Base-by-base conservation (phyloP, 2,329 filamentous ascomycete genomes). In the Plectosphaerella plurivora region DNA sequence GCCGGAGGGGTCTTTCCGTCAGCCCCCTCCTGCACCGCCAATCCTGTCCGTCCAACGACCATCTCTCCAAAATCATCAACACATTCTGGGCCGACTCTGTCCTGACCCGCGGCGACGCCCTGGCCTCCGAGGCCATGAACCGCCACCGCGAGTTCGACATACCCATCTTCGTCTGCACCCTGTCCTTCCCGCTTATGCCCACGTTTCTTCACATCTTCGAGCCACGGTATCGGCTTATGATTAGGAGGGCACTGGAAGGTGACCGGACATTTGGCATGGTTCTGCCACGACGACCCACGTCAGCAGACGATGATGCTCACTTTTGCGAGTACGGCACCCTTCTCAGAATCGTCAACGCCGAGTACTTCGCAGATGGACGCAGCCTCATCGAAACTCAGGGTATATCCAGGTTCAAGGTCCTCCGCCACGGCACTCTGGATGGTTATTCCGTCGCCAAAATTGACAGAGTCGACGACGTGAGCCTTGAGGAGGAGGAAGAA, bases 131-230 rank as follows among this genome's bases (percentile, higher is more conserved):
- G 58, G 81, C 85, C 51, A 73, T 78, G 28, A 73, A 75, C 10
- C 75, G 76, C 1, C 68, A 77, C 45, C 77, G 79, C 4, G 82
- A 83, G 10, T 74, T 83, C 16, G 80, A 84, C 36, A 79, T 86
- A 4, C 82, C 89, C 0, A 73, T 96, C 0, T 96, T 96, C 60
- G 81, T 95, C 33, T 94, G 89, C 68, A 91, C 90, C 0, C 70
- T 95, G 9, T 82, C 89, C 0, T 93, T 94, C 60, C 92, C 92
- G 1, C 76, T 79, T 2, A 91, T 93, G 82, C 90, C 88, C 0
- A 92, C 89, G 0, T 94, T 94, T 59, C 73, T 96, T 3, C 89
- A 95, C 61, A 82, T 97, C n/a, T 96, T 96, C 63, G 92, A 96
- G 66, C 89, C 89, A n/a, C 81, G 89, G 7, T 96, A 96, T 65